Percentiles rank a stretch among this genome's conserved stretches.
Conservation (phyloP, 148 eudicot genomes). For the Persicaria tinctoria region DNA sequence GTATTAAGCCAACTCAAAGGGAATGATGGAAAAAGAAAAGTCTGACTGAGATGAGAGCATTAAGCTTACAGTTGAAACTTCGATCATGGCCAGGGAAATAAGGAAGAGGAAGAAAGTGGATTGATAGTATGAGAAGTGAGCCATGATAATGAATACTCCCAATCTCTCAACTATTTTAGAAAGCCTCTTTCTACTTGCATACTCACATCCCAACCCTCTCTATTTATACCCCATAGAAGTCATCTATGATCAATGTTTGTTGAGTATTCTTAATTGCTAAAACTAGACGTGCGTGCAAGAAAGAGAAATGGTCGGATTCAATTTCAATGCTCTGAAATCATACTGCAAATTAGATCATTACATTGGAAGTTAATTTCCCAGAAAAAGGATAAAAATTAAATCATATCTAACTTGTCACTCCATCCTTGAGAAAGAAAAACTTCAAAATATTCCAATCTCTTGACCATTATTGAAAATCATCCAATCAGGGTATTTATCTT, state of each 20-base stretch:
- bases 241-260: background rate
- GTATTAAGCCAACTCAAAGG: too few species aligned
- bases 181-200: background rate
- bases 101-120: slow-evolving; percentile 6
- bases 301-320: background rate
- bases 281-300: background rate
- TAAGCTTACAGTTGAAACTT: slow-evolving; percentile 6
- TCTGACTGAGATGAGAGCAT: background rate
- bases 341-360: background rate
- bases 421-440: too few species aligned
- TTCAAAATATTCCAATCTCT: too few species aligned
- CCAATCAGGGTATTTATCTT: too few species aligned
- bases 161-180: background rate
- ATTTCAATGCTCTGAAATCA: background rate
- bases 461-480: too few species aligned
- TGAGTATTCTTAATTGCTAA: background rate
- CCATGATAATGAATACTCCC: background rate
- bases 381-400: too few species aligned
- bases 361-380: background rate
- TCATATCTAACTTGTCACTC: too few species aligned
- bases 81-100: background rate
- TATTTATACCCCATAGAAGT: background rate
- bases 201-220: background rate
- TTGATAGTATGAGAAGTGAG: background rate
- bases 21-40: background rate